Evolutionary conservation across 1,284 basidiomycete genomes (phyloP).

Genomic region (Cutaneotrichosporon cavernicola): DNA sequence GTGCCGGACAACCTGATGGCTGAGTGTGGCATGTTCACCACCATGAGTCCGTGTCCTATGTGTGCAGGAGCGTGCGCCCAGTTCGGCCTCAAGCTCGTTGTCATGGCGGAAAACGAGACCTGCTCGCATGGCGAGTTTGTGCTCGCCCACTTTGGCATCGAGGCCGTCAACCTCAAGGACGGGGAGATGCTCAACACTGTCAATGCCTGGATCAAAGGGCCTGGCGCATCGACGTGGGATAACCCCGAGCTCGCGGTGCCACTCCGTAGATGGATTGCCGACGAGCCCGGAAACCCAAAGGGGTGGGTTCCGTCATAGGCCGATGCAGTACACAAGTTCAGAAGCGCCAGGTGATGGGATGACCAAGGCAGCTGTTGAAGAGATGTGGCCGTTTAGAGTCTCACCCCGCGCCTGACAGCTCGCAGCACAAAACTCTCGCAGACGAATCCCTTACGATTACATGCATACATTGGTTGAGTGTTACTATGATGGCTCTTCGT

Average conservation of each 20-base stretch:
- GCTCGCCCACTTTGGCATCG: background rate
- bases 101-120: constrained; percentile 9
- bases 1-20: constrained; percentile 17
- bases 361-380: too few species aligned
- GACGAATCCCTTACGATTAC: background rate
- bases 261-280: background rate
- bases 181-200: background rate
- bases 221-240: background rate
- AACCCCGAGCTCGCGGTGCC: constrained; percentile 1
- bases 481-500: too few species aligned
- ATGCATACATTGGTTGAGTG: too few species aligned
- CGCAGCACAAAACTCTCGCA: background rate
- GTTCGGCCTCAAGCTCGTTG: constrained; percentile 5
- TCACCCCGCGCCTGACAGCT: background rate
- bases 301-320: background rate
- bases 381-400: too few species aligned
- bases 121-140: background rate
- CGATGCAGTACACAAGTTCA: background rate
- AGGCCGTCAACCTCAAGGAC: background rate
- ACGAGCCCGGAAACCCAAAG: background rate
- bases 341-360: too few species aligned
- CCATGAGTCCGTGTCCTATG: constrained; percentile 37
- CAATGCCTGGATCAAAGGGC: background rate
- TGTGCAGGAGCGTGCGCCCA: constrained; percentile 4
- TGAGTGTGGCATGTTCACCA: constrained; percentile 38